Base-by-base conservation (phyloP, 495 filamentous ascomycete genomes). In the Patellaria atrata region DNA sequence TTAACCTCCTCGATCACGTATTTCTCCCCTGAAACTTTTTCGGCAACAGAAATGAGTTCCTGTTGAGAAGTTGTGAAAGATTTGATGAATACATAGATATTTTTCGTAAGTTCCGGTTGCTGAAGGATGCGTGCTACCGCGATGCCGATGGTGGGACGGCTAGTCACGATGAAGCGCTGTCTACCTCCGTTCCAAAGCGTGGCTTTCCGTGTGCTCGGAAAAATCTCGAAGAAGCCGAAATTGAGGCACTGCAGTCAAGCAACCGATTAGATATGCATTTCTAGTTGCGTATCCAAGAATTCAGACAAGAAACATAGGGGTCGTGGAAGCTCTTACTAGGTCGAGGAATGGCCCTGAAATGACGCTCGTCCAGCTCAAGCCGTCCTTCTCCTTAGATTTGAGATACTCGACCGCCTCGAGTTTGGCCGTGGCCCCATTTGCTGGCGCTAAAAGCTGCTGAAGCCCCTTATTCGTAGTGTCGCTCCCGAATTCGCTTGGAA, bases 301-400 rank as follows among this genome's bases (percentile, higher is more conserved):
- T 9, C 7, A 30, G 8, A 7, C n/a, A n/a, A n/a, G n/a, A n/a
- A n/a, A n/a, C n/a, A n/a, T n/a, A n/a, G n/a, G n/a, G n/a, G n/a
- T n/a, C n/a, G n/a, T n/a, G n/a, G n/a, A n/a, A n/a, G n/a, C n/a
- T n/a, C 44, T 28, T 48, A 59, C 58, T 63, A 62, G 64, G 45
- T 71, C 68, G 35, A 73, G 62, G 44, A 72, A 59, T 9, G 56
- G 53, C 2, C 65, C 64, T 14, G 59, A 58, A 3, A 62, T 55
- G 23, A 73, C 41, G 14, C 49, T 58, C 10, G 59, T 69, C 69
- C 68, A 72, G 27, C 45, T 56, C 23, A 73, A 47, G 22, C 15
- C 22, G 2, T 54, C 43, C 3, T 37, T 33, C 36, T 66, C 55
- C 36, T 63, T 64, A 8, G 34, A 46, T 44, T 59, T 51, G 17